Base-by-base conservation (phyloP, 1,139 yeast genomes). In the Scheffersomyces titani region DNA sequence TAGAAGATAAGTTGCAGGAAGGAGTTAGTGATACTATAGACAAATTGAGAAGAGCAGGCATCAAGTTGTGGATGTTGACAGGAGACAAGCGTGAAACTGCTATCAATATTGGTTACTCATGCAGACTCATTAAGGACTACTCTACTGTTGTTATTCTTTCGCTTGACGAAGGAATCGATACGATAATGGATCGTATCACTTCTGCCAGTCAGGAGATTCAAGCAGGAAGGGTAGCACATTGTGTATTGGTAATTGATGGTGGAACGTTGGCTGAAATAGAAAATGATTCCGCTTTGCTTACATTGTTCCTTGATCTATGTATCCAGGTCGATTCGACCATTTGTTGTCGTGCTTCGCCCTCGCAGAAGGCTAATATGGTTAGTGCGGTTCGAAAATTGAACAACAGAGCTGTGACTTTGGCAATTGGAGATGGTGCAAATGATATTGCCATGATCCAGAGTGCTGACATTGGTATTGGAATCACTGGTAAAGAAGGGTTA, bases 371-470 rank as follows among this genome's bases (percentile, higher is more conserved):
- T 0, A 80, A 84, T 48, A 88, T 96, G 91, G 98, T 94, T 1
- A 75, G 85, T 46, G 83, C 88, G 22, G 92, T 96, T 18, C 82
- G 98, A 54, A 77, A 80, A 36, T 75, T 89, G 60, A 83, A 88
- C 62, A 86, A 81, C 54, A 75, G 77, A 7, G 80, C 90, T 36
- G 97, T 94, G 6, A 92, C 98, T 0, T 79, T 96, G 59, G 99
- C 99, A 0, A 91, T 96, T 68, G 99, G 99, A n/a, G 99, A 94
- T 75, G 99, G 99, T 64, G 99, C 99, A 1, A 94, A 94, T 69
- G 99, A 94, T 72, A 92, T 94, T 70, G 98, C 99, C 2, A 94
- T 94, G 99, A 94, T 94, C 61, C 98, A 94, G 75, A 90, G 97
- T 68, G 99, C 99, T 0, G 98, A 94, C 73, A 93, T 94, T 57